Conservation (phyloP, 1,139 yeast genomes). For the Pneumocystis canis region DNA sequence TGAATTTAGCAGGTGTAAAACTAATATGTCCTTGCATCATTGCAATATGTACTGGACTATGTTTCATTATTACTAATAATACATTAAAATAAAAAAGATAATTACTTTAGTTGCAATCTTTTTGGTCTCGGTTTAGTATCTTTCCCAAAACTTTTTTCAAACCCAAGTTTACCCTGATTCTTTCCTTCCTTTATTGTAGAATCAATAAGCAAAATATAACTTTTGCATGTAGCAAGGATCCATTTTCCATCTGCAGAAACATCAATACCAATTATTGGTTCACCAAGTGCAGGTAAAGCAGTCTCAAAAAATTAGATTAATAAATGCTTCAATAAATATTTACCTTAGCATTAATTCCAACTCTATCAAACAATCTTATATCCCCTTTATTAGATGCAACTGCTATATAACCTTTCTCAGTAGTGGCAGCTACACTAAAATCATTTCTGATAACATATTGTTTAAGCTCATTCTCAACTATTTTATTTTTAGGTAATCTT, state of each 20-base stretch:
- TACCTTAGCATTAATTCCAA: slow-evolving; percentile 55
- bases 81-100: neutral
- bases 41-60: slow-evolving; percentile 55
- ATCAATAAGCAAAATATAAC: slow-evolving; percentile 56
- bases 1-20: slow-evolving; percentile 65
- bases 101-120: slow-evolving; percentile 36
- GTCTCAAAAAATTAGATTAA: slow-evolving; percentile 24
- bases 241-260: slow-evolving; percentile 70
- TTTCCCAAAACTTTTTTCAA: slow-evolving; percentile 46
- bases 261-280: slow-evolving; percentile 49
- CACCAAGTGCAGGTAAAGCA: slow-evolving; percentile 68
- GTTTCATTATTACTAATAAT: neutral
- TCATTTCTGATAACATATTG: slow-evolving; percentile 40
- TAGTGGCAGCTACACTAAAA: slow-evolving; percentile 54
- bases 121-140: slow-evolving; percentile 57
- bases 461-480: slow-evolving; percentile 41
- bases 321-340: neutral
- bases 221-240: slow-evolving; percentile 64
- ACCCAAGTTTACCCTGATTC: slow-evolving; percentile 50
- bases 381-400: slow-evolving; percentile 66
- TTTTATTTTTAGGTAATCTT: slow-evolving; percentile 42
- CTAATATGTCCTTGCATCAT: slow-evolving; percentile 40
- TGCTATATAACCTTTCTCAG: slow-evolving; percentile 59
- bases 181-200: slow-evolving; percentile 46
- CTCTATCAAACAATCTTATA: slow-evolving; percentile 51